Conservation (phyloP, 2,329 filamentous ascomycete species). For the Hortaea werneckii region DNA sequence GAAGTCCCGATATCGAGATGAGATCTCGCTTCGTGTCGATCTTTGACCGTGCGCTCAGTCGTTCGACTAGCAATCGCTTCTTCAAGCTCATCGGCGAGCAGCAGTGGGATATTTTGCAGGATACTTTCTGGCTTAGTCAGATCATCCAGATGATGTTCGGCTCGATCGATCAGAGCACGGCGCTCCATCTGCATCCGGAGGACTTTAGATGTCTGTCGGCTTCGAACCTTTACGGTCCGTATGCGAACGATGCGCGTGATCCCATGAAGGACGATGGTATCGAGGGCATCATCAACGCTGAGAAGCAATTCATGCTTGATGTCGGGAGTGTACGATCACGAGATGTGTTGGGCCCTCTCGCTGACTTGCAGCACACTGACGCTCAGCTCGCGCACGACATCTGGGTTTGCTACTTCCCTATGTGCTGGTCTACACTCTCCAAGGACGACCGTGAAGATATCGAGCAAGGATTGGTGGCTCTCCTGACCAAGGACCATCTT, state of each 20-base stretch:
- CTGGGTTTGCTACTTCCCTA: conserved; percentile 83
- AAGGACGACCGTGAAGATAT: conserved; percentile 84
- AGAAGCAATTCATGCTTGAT: conserved; percentile 75
- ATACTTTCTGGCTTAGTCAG: conserved; percentile 95
- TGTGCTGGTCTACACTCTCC: conserved; percentile 82
- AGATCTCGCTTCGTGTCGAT: conserved; percentile 93
- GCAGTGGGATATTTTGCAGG: conserved; percentile 91
- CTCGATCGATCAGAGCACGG: conserved; percentile 74
- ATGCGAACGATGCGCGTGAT: conserved; percentile 48
- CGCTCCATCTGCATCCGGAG: conserved; percentile 66
- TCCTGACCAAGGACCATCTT: conserved; percentile 93
- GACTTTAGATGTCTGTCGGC: conserved; percentile 73
- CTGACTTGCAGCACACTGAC: conserved; percentile 86
- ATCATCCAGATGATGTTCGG: conserved; percentile 88
- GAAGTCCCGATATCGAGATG: conserved; percentile 92
- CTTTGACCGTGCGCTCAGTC: conserved; percentile 90
- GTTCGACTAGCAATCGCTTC: conserved; percentile 77
- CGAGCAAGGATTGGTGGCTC: conserved; percentile 78
- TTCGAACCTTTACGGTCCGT: conserved; percentile 62
- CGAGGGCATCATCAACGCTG: conserved; percentile 65
- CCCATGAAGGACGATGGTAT: conserved; percentile 73
- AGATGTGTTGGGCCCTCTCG: conserved; percentile 81
- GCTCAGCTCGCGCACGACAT: conserved; percentile 71
- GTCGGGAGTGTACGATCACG: conserved; percentile 76
- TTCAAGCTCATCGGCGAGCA: conserved; percentile 84